Conservation (phyloP, 176 grass and related monocot genomes). For the Tillandsia fasciculata region DNA sequence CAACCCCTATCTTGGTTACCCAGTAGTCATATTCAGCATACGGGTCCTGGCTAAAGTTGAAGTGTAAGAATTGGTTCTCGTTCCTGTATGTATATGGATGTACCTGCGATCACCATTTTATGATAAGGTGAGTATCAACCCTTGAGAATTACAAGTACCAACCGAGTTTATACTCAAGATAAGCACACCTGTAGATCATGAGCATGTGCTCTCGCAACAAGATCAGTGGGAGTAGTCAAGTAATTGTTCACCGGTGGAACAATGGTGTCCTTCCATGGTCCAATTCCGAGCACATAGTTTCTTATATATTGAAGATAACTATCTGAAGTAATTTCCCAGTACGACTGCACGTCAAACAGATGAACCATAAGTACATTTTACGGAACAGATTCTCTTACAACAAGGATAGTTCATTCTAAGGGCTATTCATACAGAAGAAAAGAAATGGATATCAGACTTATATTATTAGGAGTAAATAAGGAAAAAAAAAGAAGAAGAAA, state of each 20-base stretch:
- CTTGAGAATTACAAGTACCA: slow-evolving; percentile 2
- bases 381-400: not conserved
- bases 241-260: slow-evolving; percentile 39
- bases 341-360: slow-evolving; percentile 46
- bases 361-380: slow-evolving; percentile 12
- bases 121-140: not conserved
- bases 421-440: not conserved
- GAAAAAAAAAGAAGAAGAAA: slow-evolving; percentile 6
- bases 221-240: slow-evolving; percentile 40
- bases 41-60: slow-evolving; percentile 67
- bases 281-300: slow-evolving; percentile 64
- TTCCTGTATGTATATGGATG: slow-evolving; percentile 68
- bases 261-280: slow-evolving; percentile 82
- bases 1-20: slow-evolving; percentile 66
- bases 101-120: slow-evolving; percentile 35
- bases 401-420: not conserved
- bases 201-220: slow-evolving; percentile 62
- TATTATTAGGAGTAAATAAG: slow-evolving; percentile 11
- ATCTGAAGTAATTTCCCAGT: slow-evolving; percentile 56
- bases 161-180: slow-evolving; percentile 3
- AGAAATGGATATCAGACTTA: not conserved
- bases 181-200: slow-evolving; percentile 57
- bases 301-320: slow-evolving; percentile 57
- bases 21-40: slow-evolving; percentile 63
- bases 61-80: slow-evolving; percentile 50